Percentiles rank a stretch among this genome's conserved stretches.
These are phyloP conservation scores for Epicoccum nigrum DNA, from an alignment of 2,329 filamentous ascomycete genomes.

Conservation along the genomic window DNA sequence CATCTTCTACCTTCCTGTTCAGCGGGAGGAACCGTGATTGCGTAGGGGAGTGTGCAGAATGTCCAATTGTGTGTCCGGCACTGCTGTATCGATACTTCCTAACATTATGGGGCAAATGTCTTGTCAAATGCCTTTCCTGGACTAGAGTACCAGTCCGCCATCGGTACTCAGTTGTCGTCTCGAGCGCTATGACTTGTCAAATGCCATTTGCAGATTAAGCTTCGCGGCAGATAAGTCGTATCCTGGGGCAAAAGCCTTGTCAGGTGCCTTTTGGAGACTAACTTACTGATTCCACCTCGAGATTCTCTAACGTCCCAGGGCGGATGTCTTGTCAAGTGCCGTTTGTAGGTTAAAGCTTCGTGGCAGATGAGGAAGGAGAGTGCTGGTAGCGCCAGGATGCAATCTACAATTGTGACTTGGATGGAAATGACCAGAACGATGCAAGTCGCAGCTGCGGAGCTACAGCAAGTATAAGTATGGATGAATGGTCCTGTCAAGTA, in stretches of 20 bases:
- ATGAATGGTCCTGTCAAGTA: slow-evolving; percentile 7
- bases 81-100: slow-evolving; percentile 18
- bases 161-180: not conserved
- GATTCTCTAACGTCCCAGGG: not conserved
- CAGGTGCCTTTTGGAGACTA: slow-evolving; percentile 11
- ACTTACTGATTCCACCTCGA: slow-evolving; percentile 13
- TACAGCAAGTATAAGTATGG: slow-evolving; percentile 28
- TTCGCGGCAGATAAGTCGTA: not conserved
- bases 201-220: slow-evolving; percentile 24
- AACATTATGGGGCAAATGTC: slow-evolving; percentile 10
- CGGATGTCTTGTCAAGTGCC: slow-evolving; percentile 23
- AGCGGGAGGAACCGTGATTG: slow-evolving; percentile 10
- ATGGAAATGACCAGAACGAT: slow-evolving; percentile 5
- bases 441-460: slow-evolving; percentile 5
- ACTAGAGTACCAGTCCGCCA: no score
- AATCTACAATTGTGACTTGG: slow-evolving; percentile 13
- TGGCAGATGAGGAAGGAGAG: slow-evolving; percentile 28
- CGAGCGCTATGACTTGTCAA: slow-evolving; percentile 17
- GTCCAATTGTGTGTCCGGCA: slow-evolving; percentile 13
- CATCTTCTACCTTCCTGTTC: slow-evolving; percentile 28
- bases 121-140: slow-evolving; percentile 26
- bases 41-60: slow-evolving; percentile 15
- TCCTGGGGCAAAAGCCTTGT: no score
- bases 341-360: slow-evolving; percentile 21
- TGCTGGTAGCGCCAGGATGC: slow-evolving; percentile 7